Base-by-base conservation (phyloP, 2,329 filamentous ascomycete species). In the Talaromyces islandicus region DNA sequence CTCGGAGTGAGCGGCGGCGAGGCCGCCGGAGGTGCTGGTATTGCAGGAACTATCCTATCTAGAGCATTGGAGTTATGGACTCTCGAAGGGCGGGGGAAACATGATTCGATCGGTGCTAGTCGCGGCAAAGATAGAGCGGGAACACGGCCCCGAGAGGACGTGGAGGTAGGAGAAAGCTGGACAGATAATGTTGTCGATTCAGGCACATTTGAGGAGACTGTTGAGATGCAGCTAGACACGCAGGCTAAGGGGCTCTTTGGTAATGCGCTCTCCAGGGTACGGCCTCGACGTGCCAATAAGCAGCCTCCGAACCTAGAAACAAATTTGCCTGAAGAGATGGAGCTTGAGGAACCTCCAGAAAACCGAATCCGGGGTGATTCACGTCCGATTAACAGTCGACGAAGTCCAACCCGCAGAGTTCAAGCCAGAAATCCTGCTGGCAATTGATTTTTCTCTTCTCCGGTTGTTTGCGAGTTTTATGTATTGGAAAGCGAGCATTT, bases 11-110 rank as follows among this genome's bases (percentile, higher is more conserved):
- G 73, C 54, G 78, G 78, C 5, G 77, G 77, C 3, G 78, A 80
- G 64, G 75, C 74, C 30, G 76, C 78, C 5, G 77, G 77, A 4
- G 78, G 78, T 56, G 78, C 78, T 4, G 78, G 78, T 1, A 73
- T 79, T 54, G 78, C 78, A 3, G 77, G 77, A 11, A 78, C 77
- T 0, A 68, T 80, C 12, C 70, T 80, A 5, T 75, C 73, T 14
- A 73, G 75, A 2, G 77, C 77, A 0, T 67, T 80, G 38, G 77
- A 80, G 60, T 73, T 80, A 52, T 80, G 78, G 78, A 72, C 77
- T 4, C 30, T 74, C 2, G 77, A 80, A 58, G 72, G 73, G 14
- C 69, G 69, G 17, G 67, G 68, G 17, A 63, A 67, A 25, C 69
- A 70, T 27, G 59, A 64, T 17, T 60, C 59, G 30, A 25, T 58